phyloP scores from a whole-genome alignment of 1,284 basidiomycete genomes.

The Athelia psychrophila region DNA sequence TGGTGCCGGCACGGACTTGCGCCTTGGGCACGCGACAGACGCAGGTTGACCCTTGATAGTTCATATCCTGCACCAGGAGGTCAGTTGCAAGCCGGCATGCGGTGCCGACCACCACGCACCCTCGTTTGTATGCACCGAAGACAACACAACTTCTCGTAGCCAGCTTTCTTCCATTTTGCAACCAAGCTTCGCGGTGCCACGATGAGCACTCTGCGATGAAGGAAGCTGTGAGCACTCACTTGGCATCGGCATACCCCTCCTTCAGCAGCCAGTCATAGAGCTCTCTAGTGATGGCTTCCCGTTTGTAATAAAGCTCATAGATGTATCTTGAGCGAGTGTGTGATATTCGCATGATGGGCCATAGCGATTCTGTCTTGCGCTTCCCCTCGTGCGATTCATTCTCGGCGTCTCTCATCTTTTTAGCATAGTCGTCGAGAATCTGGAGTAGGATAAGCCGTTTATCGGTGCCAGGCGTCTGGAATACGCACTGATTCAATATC shows the following conservation, averaged over 20 bases:
- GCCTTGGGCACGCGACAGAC: slow-evolving; percentile 97
- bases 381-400: slow-evolving; percentile 98
- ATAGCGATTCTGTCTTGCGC: slow-evolving; percentile 94
- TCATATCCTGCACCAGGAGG: slow-evolving; percentile 79
- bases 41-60: slow-evolving; percentile 99
- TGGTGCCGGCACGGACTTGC: slow-evolving; percentile 84
- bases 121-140: slow-evolving; percentile 95
- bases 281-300: slow-evolving; percentile 91
- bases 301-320: slow-evolving; percentile 98
- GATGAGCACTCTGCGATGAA: slow-evolving; percentile 7
- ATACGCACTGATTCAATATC: slow-evolving; percentile 80
- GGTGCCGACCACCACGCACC: slow-evolving; percentile 38
- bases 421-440: slow-evolving; percentile 92
- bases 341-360: slow-evolving; percentile 98
- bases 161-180: slow-evolving; percentile 99
- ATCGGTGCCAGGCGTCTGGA: too few species aligned
- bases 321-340: slow-evolving; percentile 96
- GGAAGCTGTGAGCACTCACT: slow-evolving; percentile 55
- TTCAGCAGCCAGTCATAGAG: slow-evolving; percentile 99
- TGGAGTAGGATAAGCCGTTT: slow-evolving; percentile 33
- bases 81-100: slow-evolving; percentile 7
- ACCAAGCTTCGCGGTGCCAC: slow-evolving; percentile 65
- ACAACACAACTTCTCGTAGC: slow-evolving; percentile 98
- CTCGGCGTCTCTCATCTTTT: slow-evolving; percentile 97
- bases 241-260: slow-evolving; percentile 95